Conservation (phyloP, 2,329 filamentous ascomycete species). For the Aaosphaeria arxii region DNA sequence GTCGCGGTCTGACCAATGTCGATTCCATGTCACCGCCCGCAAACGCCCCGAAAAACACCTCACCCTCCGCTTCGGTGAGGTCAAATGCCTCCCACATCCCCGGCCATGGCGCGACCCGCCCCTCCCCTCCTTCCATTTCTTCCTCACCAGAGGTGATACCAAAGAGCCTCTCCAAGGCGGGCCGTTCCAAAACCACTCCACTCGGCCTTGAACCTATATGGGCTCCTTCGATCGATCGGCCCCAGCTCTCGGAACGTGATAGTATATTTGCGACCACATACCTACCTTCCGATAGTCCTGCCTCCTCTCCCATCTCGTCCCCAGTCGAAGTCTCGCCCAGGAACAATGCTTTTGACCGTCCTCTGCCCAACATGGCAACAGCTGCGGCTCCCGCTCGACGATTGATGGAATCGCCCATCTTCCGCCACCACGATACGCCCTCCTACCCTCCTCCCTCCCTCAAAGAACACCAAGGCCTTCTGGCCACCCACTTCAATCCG, state of each 20-base stretch:
- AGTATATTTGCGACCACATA: constrained; percentile 64
- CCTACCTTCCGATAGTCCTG: constrained; percentile 49
- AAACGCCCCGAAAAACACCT: constrained; percentile 37
- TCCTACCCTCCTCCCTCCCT: constrained; percentile 18
- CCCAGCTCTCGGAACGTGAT: constrained; percentile 60
- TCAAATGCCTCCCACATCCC: constrained; percentile 26
- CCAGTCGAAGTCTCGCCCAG: constrained; percentile 1
- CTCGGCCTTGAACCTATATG: constrained; percentile 32
- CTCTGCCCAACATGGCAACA: constrained; percentile 26
- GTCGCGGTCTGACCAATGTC: constrained; percentile 41
- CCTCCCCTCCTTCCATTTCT: constrained; percentile 10
- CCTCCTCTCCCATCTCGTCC: constrained; percentile 35
- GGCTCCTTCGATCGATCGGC: constrained; percentile 37
- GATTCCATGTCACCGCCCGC: constrained; percentile 41
- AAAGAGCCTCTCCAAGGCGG: constrained; percentile 33
- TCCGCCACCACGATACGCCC: constrained; percentile 28
- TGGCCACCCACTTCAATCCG: constrained; percentile 33
- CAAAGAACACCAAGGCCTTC: constrained; percentile 28
- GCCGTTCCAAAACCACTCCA: constrained; percentile 39
- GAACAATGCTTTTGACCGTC: constrained; percentile 8
- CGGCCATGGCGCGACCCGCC: constrained; percentile 8
- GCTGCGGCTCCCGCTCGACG: constrained; percentile 26
- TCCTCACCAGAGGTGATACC: constrained; percentile 9
- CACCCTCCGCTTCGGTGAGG: constrained; percentile 41
- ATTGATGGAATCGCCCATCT: constrained; percentile 29